Evolutionary conservation across 345 rosid species (phyloP).

Genomic region (Gossypium stocksii): DNA sequence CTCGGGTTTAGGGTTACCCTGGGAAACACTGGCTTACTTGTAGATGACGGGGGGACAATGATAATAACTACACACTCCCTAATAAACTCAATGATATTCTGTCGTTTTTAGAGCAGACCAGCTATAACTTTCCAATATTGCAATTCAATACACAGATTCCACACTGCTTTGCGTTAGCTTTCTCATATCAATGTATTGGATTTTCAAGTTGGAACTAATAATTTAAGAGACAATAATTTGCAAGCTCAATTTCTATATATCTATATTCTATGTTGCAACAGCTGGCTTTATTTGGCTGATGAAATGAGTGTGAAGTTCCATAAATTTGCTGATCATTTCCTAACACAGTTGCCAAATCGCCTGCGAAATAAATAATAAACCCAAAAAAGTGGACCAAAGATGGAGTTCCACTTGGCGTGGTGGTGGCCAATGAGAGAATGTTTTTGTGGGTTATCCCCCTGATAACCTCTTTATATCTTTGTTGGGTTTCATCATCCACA

Average conservation of each 20-base stretch:
- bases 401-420: not conserved
- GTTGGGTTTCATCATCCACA: constrained; percentile 11
- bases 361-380: not conserved
- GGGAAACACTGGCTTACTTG: not conserved
- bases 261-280: not conserved
- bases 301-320: not conserved
- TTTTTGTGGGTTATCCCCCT: not conserved
- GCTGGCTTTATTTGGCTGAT: not conserved
- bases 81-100: not conserved
- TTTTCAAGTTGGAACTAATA: not conserved
- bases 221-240: not conserved
- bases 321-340: not conserved
- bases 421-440: constrained; percentile 10
- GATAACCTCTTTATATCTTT: not conserved
- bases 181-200: not conserved
- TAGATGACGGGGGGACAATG: not conserved
- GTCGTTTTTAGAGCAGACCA: constrained; percentile 5
- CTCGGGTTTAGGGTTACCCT: not conserved
- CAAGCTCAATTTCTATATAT: not conserved
- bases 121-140: not conserved
- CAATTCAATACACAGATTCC: not conserved
- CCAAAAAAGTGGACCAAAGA: not conserved
- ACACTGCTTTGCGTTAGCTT: too few relatives aligned
- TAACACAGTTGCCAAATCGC: not conserved
- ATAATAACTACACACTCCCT: not conserved